Percentiles rank a stretch among this genome's conserved stretches.
phyloP scores from a whole-genome alignment of 192 early-diverging fungal genomes.

The Dissophora globulifera region DNA sequence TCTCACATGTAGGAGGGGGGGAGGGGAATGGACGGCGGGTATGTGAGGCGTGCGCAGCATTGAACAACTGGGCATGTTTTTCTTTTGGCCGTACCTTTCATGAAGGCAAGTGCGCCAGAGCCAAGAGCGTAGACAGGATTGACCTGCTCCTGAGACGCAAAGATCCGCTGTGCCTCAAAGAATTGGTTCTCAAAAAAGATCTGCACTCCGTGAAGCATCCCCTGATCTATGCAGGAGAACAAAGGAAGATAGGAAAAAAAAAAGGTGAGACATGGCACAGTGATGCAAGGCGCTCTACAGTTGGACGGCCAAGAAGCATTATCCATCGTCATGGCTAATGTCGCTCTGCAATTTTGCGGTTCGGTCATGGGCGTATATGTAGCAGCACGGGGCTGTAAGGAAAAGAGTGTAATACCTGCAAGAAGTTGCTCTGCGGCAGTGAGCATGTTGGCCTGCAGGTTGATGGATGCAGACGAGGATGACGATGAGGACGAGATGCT shows the following conservation, averaged over 20 bases:
- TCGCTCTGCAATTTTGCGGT: no score
- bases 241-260: background rate
- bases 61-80: background rate
- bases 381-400: background rate
- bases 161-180: constrained; percentile 59
- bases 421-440: constrained; percentile 42
- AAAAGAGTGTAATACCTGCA: constrained; percentile 23
- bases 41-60: no score
- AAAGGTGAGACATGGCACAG: background rate
- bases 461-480: constrained; percentile 9
- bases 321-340: no score
- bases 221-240: constrained; percentile 22
- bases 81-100: constrained; percentile 66
- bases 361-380: no score
- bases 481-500: constrained; percentile 6
- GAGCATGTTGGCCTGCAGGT: constrained; percentile 40
- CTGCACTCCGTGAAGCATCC: constrained; percentile 52
- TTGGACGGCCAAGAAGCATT: no score
- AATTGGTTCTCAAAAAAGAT: constrained; percentile 69
- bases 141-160: constrained; percentile 55
- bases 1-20: background rate
- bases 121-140: constrained; percentile 66
- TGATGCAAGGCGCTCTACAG: no score
- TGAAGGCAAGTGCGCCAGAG: constrained; percentile 61
- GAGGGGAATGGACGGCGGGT: background rate